Evolutionary conservation across 176 grass and related monocot species (phyloP).

Genomic region (Urochloa ruziziensis): DNA sequence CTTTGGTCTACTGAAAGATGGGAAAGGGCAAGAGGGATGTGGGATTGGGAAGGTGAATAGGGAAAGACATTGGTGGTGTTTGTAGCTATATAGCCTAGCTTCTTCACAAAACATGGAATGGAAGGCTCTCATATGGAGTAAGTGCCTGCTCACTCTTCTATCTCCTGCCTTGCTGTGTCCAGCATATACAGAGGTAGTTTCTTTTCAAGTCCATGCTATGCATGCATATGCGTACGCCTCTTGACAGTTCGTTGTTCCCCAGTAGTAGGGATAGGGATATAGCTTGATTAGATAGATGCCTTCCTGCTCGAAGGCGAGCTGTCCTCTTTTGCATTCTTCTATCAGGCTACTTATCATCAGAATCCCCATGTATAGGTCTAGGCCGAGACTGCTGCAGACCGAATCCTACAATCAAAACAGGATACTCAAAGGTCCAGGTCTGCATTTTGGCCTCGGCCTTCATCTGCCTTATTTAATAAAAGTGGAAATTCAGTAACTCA

Average conservation of each 20-base stretch:
- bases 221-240: background rate
- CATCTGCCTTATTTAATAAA: background rate
- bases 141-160: conserved; percentile 13
- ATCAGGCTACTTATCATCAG: background rate
- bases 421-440: background rate
- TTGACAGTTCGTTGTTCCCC: conserved; percentile 8
- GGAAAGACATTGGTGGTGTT: background rate
- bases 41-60: conserved; percentile 35
- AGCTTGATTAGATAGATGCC: conserved; percentile 26
- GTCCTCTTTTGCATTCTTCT: conserved; percentile 10
- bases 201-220: background rate
- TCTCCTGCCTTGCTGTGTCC: background rate
- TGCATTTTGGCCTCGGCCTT: background rate
- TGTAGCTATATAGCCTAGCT: background rate
- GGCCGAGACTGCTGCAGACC: background rate
- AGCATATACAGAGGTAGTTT: background rate
- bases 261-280: conserved; percentile 8
- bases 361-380: background rate
- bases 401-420: conserved; percentile 19
- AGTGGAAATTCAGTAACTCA: background rate
- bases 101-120: conserved; percentile 12
- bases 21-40: conserved; percentile 24
- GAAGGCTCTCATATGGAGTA: background rate
- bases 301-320: background rate
- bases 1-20: conserved; percentile 36